Evolutionary conservation across 495 filamentous ascomycete species (phyloP), one percentile per base, ranked within the genome.

Genomic region (Tetracladium setigerum): DNA sequence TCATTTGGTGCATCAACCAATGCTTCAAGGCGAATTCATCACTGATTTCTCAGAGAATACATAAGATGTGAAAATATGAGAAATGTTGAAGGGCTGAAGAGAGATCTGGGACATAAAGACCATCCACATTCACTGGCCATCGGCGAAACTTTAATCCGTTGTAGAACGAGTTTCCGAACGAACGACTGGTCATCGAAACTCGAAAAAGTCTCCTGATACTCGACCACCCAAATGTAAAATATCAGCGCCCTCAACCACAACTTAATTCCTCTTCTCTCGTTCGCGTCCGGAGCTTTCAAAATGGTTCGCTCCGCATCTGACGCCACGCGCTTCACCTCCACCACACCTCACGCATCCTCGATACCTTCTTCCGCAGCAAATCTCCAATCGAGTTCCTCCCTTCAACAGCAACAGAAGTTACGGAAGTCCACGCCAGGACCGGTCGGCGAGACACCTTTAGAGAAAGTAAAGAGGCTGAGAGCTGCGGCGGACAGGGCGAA

Each of bases 321-420:
- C 69, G 89, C 92, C 49, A 98, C 92, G 62, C 82, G 91, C 51
- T 98, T 98, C 76, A 97, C 91, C 41, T 78, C 90, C 27, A 95
- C 87, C 34, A 86, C 83, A 42, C 90, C 89, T 13, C 89, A 95
- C 72, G 89, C 87, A 53, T 77, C 74, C 65, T 82, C 84, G 54
- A 86, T 87, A 59, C 62, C 78, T 41, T 59, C 48, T 44, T 30
- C 48, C 42, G 57, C 60, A 16, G 47, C 63, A 12, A 42, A 52
- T 15, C 30, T 62, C 38, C 42, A 49, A 15, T 49, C 54, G 15
- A 47, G 56, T 24, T 62, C 67, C 18, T 27, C 22, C 22, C 22
- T 27, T 27, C 22, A 27, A 27, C 22, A 27, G 7, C 22, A 27
- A 7, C 22, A 27, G 22, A 27, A 27, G 22, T 66, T 57, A 15